Evolutionary conservation across 805 yeast species (phyloP).

Genomic region (Yarrowia bubula): DNA sequence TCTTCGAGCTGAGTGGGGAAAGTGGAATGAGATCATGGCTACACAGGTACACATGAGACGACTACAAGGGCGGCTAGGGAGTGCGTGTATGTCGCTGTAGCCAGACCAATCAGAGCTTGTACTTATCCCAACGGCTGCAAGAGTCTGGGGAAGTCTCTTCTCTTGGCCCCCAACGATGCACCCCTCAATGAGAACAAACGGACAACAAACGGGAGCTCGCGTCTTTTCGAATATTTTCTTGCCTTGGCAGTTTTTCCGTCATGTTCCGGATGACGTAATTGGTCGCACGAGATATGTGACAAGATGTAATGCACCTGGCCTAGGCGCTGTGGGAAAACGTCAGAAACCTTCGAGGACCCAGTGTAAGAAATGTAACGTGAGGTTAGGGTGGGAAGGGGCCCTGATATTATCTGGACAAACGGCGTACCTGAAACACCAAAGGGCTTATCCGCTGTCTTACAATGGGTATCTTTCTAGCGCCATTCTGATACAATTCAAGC

Average conservation of each 20-base stretch:
- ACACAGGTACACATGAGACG: no score
- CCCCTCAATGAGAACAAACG: not conserved
- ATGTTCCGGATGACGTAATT: conserved; percentile 14
- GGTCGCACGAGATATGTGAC: not conserved
- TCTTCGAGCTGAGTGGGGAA: not conserved
- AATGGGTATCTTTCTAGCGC: no score
- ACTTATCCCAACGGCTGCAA: not conserved
- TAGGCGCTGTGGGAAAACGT: not conserved
- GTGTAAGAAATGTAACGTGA: conserved; percentile 21
- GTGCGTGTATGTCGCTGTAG: no score
- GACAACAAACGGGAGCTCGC: no score
- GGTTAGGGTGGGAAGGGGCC: not conserved
- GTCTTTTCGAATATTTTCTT: not conserved
- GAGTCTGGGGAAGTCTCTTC: conserved; percentile 1
- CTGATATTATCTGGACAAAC: not conserved
- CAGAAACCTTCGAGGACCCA: conserved; percentile 1
- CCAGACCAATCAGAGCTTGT: not conserved
- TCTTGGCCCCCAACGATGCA: conserved; percentile 12
- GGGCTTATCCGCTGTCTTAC: no score
- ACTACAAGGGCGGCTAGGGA: no score
- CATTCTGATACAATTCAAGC: no score
- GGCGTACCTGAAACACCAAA: not conserved
- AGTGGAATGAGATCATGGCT: not conserved
- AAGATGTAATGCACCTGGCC: conserved; percentile 6
- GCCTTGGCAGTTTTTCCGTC: conserved; percentile 23